A percentile compares a stretch with the other conserved stretches of the same genome.
Evolutionary conservation across 305 asterid genomes (phyloP).

Genomic region (Fraxinus sp.): DNA sequence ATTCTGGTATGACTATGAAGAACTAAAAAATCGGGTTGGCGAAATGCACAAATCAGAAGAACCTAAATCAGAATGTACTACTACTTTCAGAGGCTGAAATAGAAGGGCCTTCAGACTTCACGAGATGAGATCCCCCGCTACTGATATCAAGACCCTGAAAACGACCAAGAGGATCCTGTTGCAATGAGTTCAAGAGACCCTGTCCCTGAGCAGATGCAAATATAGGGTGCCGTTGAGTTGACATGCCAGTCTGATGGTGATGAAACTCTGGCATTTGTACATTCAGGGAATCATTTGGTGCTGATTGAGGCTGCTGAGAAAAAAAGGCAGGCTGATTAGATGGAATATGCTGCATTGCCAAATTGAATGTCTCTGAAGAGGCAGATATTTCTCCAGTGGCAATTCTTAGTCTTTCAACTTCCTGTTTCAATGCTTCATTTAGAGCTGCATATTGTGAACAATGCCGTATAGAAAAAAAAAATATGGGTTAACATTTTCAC

Average conservation of each 20-base stretch:
- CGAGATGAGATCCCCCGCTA: slow-evolving; percentile 50
- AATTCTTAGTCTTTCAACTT: slow-evolving; percentile 79
- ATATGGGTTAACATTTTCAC: not conserved
- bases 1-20: slow-evolving; percentile 73
- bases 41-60: slow-evolving; percentile 22
- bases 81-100: slow-evolving; percentile 80
- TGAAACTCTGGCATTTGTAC: slow-evolving; percentile 42
- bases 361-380: slow-evolving; percentile 50
- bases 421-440: slow-evolving; percentile 86
- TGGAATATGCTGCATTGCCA: slow-evolving; percentile 68
- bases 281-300: slow-evolving; percentile 27
- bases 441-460: slow-evolving; percentile 53
- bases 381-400: slow-evolving; percentile 78
- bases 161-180: slow-evolving; percentile 74
- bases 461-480: not conserved
- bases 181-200: slow-evolving; percentile 41
- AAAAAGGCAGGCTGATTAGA: slow-evolving; percentile 36
- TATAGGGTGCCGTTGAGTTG: slow-evolving; percentile 38
- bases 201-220: slow-evolving; percentile 36
- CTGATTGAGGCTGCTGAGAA: slow-evolving; percentile 39
- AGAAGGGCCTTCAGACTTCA: slow-evolving; percentile 77
- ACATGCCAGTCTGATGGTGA: slow-evolving; percentile 32
- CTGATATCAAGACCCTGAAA: slow-evolving; percentile 83
- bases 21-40: slow-evolving; percentile 42
- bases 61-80: slow-evolving; percentile 60